A percentile compares a stretch with the other conserved stretches of the same genome.
Conservation (phyloP, 2,329 filamentous ascomycete species). For the Epichloe brachyelytri region DNA sequence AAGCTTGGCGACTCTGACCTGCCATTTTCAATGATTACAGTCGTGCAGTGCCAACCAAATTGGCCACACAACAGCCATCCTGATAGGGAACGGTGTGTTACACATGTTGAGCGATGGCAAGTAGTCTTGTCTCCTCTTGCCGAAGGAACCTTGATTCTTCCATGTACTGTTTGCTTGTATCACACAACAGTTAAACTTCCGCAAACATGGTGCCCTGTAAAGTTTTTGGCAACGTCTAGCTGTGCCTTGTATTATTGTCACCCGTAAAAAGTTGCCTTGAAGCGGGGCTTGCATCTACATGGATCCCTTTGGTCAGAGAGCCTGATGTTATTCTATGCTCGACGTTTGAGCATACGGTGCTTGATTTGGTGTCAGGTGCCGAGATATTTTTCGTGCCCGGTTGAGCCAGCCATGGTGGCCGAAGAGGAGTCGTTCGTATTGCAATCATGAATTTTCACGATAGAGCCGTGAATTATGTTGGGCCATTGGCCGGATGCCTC, state of each 20-base stretch:
- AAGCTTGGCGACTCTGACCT: not conserved
- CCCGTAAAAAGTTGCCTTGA: not conserved
- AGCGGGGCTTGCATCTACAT: not conserved
- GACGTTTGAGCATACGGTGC: not conserved
- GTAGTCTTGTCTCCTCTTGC: too few relatives aligned
- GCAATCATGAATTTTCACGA: not conserved
- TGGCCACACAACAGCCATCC: not conserved
- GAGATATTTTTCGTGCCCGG: not conserved
- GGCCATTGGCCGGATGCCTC: not conserved
- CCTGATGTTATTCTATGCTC: too few relatives aligned
- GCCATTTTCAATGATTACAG: not conserved
- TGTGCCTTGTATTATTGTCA: not conserved
- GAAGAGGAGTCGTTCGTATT: not conserved
- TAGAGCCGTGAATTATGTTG: not conserved
- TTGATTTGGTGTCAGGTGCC: not conserved
- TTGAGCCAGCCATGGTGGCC: not conserved
- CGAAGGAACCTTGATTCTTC: too few relatives aligned
- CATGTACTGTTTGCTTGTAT: not conserved
- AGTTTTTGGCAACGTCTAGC: not conserved
- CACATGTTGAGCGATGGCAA: not conserved
- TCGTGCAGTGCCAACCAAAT: not conserved
- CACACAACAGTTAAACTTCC: not conserved
- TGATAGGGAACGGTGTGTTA: not conserved
- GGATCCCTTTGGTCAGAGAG: not conserved
- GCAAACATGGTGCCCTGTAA: not conserved